Conservation (phyloP, 2,329 filamentous ascomycete species). For the Nemania abortiva region DNA sequence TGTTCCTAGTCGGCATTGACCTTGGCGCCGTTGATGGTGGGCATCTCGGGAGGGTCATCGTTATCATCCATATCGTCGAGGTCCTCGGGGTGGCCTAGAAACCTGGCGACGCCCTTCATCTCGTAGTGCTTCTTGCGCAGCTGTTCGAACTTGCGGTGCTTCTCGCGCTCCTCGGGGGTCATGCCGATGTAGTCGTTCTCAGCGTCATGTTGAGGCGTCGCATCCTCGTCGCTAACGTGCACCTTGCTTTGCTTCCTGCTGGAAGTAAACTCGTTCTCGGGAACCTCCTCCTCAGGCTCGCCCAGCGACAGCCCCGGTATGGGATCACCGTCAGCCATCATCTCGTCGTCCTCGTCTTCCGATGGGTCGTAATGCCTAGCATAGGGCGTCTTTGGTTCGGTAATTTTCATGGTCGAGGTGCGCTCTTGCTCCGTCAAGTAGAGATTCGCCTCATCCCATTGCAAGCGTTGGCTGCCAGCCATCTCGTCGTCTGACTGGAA, state of each 20-base stretch:
- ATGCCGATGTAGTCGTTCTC: constrained; percentile 67
- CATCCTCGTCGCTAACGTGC: constrained; percentile 75
- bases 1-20: constrained; percentile 44
- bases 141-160: constrained; percentile 91
- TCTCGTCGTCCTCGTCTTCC: constrained; percentile 84
- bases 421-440: constrained; percentile 98
- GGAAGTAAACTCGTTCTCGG: constrained; percentile 58
- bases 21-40: constrained; percentile 47
- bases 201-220: constrained; percentile 69
- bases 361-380: constrained; percentile 90
- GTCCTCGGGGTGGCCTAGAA: constrained; percentile 82
- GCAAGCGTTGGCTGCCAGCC: constrained; percentile 79
- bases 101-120: constrained; percentile 92
- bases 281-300: constrained; percentile 84
- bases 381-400: constrained; percentile 97
- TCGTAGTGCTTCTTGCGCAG: constrained; percentile 97
- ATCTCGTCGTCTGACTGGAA: constrained; percentile 62
- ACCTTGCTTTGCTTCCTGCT: constrained; percentile 71
- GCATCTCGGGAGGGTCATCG: constrained; percentile 56
- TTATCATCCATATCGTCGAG: constrained; percentile 68
- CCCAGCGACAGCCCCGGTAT: constrained; percentile 94
- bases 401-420: constrained; percentile 97
- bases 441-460: constrained; percentile 98
- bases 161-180: constrained; percentile 82
- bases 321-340: constrained; percentile 67